Evolutionary conservation across 495 filamentous ascomycete genomes (phyloP).

Genomic region (Podospora conica): DNA sequence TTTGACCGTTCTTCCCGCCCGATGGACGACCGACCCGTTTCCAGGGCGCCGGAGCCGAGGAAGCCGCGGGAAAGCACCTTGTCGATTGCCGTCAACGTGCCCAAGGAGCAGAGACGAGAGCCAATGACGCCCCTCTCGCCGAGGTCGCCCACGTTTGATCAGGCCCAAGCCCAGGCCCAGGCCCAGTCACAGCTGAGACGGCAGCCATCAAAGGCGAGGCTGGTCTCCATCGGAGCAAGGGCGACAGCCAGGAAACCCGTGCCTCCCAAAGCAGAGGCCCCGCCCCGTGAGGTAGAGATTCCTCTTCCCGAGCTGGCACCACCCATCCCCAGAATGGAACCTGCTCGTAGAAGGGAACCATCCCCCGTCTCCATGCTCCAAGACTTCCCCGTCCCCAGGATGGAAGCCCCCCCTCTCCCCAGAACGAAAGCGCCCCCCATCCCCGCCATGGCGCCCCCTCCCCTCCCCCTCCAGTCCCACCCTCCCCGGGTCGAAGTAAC

Average conservation of each 20-base stretch:
- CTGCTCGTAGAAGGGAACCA: no score
- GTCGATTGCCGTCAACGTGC: neutral
- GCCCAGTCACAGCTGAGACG: slow-evolving; percentile 12
- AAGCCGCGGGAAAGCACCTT: neutral
- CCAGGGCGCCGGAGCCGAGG: neutral
- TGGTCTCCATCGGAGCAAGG: slow-evolving; percentile 24
- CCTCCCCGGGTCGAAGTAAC: no score
- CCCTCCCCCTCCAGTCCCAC: neutral
- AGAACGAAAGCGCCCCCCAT: neutral
- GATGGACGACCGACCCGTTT: neutral
- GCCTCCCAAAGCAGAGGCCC: neutral
- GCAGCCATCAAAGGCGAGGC: slow-evolving; percentile 15
- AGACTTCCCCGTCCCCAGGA: neutral
- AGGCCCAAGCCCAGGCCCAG: neutral
- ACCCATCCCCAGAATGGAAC: neutral
- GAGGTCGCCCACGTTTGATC: neutral
- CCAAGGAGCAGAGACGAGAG: neutral
- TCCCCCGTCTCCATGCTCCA: no score
- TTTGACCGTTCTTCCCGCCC: neutral
- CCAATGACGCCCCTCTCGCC: neutral
- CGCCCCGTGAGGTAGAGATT: neutral
- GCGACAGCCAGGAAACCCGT: slow-evolving; percentile 2
- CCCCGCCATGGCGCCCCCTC: neutral
- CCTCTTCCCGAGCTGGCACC: neutral
- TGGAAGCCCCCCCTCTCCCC: neutral